These are phyloP conservation scores for Barnettozyma vustinii DNA, from an alignment of 805 yeast species.

Conservation along the genomic window DNA sequence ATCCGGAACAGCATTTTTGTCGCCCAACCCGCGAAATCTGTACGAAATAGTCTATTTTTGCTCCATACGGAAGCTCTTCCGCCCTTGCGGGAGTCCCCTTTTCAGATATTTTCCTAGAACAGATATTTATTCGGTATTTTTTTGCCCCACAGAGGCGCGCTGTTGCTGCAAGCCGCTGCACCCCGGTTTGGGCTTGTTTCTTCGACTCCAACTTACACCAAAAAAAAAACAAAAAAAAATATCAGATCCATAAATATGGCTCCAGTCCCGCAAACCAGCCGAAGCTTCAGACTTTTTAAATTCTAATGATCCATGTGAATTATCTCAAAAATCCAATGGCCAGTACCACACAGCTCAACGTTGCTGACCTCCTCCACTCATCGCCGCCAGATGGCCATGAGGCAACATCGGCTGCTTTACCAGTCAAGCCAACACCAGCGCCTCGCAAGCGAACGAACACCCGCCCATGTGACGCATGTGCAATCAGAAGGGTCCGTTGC, in stretches of 20 bases:
- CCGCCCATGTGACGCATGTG: slow-evolving; percentile 25
- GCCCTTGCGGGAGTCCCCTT: not conserved
- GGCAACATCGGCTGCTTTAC: not conserved
- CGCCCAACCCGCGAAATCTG: not conserved
- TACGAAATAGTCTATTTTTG: not conserved
- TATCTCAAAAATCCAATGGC: not conserved
- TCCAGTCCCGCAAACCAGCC: not conserved
- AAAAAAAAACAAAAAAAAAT: too few relatives aligned
- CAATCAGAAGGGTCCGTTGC: slow-evolving; percentile 23
- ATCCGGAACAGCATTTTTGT: too few relatives aligned
- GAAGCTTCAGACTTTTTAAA: too few relatives aligned
- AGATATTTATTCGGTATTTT: not conserved
- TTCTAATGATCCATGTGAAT: not conserved
- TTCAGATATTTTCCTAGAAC: not conserved
- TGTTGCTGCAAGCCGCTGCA: not conserved
- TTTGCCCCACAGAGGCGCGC: not conserved
- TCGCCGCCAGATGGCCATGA: not conserved
- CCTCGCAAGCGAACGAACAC: slow-evolving; percentile 7
- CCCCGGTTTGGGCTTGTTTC: not conserved
- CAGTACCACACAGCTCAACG: not conserved
- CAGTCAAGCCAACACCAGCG: not conserved
- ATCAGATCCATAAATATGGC: not conserved
- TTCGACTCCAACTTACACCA: not conserved
- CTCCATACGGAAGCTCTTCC: not conserved
- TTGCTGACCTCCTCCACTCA: not conserved